Conservation (phyloP, 2,329 filamentous ascomycete genomes). For the Aspergillus sergii region DNA sequence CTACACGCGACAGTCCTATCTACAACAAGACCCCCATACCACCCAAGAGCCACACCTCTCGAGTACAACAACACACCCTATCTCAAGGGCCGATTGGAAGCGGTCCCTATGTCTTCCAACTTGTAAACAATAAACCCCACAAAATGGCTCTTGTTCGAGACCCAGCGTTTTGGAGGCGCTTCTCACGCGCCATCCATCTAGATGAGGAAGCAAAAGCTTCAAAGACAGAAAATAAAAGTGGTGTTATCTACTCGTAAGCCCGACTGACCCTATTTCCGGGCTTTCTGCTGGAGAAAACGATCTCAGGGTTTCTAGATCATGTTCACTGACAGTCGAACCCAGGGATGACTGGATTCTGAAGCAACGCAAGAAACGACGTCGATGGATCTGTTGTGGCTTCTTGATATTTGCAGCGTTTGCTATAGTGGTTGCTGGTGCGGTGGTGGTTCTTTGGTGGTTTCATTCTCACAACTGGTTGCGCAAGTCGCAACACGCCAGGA, state of each 20-base stretch:
- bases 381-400: conserved; percentile 49
- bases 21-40: neutral
- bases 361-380: conserved; percentile 51
- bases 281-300: neutral
- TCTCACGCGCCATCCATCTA: conserved; percentile 59
- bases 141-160: conserved; percentile 57
- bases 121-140: neutral
- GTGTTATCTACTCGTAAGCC: conserved; percentile 24
- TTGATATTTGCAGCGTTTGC: conserved; percentile 33
- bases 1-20: neutral
- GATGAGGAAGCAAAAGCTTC: conserved; percentile 50
- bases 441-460: conserved; percentile 50
- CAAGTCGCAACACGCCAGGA: neutral
- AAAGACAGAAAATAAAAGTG: conserved; percentile 20
- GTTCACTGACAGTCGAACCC: conserved; percentile 4
- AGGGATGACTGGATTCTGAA: conserved; percentile 57
- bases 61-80: neutral
- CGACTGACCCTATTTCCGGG: too few species aligned
- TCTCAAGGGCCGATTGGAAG: neutral
- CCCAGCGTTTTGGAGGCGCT: conserved; percentile 63
- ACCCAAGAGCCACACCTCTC: neutral
- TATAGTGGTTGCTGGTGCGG: conserved; percentile 46
- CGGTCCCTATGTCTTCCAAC: conserved; percentile 1
- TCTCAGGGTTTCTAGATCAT: neutral
- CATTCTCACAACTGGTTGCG: conserved; percentile 38